A percentile compares a stretch with the other conserved stretches of the same genome.
Evolutionary conservation across 1,284 basidiomycete species (phyloP).

Genomic region (Dichomitus squalens): DNA sequence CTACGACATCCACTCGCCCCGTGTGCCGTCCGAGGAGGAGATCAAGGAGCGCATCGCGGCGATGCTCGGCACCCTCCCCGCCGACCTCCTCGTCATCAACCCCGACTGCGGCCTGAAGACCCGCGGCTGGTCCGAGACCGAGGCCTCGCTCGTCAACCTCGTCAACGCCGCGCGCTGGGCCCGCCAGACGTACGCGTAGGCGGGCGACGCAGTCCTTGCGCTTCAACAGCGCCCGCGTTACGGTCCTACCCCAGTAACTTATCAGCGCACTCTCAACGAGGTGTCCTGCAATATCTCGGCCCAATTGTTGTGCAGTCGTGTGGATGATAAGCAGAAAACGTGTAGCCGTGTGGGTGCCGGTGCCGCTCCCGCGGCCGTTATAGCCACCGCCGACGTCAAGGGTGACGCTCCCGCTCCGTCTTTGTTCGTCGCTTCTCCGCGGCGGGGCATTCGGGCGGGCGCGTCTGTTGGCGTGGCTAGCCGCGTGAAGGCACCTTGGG

Average conservation of each 20-base stretch:
- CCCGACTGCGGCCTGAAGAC: slow-evolving; percentile 94
- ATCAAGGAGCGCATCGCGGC: slow-evolving; percentile 91
- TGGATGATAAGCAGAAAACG: slow-evolving; percentile 31
- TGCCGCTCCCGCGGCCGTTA: slow-evolving; percentile 4
- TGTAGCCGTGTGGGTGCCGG: slow-evolving; percentile 26
- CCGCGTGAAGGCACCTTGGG: slow-evolving; percentile 13
- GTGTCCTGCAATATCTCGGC: slow-evolving; percentile 33
- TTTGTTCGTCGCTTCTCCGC: background rate
- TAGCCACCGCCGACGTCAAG: slow-evolving; percentile 7
- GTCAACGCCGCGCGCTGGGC: slow-evolving; percentile 92
- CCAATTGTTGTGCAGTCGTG: slow-evolving; percentile 37
- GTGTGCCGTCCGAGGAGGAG: slow-evolving; percentile 93
- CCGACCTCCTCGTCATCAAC: slow-evolving; percentile 89
- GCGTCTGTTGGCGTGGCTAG: slow-evolving; percentile 9
- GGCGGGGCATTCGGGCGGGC: background rate
- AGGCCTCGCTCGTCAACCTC: slow-evolving; percentile 86
- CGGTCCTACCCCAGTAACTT: slow-evolving; percentile 41
- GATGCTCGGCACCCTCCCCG: slow-evolving; percentile 82
- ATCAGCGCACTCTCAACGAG: slow-evolving; percentile 39
- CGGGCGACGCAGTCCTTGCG: slow-evolving; percentile 48
- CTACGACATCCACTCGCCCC: slow-evolving; percentile 99
- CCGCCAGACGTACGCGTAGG: slow-evolving; percentile 77
- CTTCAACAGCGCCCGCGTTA: slow-evolving; percentile 86
- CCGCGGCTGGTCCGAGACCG: slow-evolving; percentile 96
- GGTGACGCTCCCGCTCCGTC: background rate